Conservation (phyloP, 345 rosid genomes). For the Durio zibethinus region DNA sequence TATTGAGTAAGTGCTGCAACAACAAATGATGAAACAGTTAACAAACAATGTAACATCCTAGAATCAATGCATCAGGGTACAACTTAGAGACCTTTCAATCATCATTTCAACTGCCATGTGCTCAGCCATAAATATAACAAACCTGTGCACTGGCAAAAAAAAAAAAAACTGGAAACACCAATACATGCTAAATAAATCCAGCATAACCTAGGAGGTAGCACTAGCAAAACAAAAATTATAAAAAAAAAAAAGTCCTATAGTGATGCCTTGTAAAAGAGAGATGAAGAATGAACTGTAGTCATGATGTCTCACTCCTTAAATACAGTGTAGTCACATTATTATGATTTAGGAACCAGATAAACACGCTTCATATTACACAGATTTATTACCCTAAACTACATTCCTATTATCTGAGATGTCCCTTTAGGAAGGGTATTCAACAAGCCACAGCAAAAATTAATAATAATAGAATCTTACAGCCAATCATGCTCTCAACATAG, state of each 20-base stretch:
- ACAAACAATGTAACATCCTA: not conserved
- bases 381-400: not conserved
- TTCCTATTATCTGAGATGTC: not conserved
- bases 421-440: not conserved
- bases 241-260: not conserved
- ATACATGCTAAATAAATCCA: not conserved
- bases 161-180: not conserved
- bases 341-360: not conserved
- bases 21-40: not conserved
- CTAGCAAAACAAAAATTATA: not conserved
- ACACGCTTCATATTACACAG: not conserved
- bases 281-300: not conserved
- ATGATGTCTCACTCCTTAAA: not conserved
- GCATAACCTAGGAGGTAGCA: not conserved
- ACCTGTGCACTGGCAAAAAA: not conserved
- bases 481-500: not conserved
- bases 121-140: not conserved
- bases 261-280: not conserved
- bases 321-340: not conserved
- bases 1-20: not conserved
- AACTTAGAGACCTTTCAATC: slow-evolving; percentile 1
- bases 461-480: not conserved
- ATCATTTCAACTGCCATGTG: slow-evolving; percentile 1
- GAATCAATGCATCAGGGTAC: not conserved
- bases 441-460: not conserved